A percentile compares a stretch with the other conserved stretches of the same genome.
Conservation (phyloP, 1,139 yeast genomes). For the Ogataea hybrid region DNA sequence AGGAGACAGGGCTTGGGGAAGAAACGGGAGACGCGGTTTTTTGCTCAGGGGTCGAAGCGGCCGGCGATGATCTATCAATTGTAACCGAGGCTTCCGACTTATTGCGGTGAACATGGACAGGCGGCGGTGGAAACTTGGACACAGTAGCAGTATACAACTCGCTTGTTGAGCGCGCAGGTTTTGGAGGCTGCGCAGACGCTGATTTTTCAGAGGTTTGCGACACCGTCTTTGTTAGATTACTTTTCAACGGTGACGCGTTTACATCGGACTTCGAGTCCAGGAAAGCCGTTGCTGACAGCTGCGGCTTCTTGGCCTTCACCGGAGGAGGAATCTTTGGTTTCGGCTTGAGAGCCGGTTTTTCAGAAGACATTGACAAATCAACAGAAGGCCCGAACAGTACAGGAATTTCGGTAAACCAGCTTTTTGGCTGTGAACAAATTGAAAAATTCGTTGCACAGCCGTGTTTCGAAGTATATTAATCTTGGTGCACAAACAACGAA, state of each 20-base stretch:
- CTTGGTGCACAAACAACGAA: background rate
- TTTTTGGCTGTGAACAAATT: conserved; percentile 3
- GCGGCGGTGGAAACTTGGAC: conserved; percentile 15
- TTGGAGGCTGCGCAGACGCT: background rate
- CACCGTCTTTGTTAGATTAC: conserved; percentile 10
- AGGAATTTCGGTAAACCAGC: conserved; percentile 1
- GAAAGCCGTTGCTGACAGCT: conserved; percentile 1
- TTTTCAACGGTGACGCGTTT: conserved; percentile 8
- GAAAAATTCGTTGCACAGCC: conserved; percentile 5
- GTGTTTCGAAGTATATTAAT: conserved; percentile 4
- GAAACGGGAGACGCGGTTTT: background rate
- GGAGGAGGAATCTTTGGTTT: conserved; percentile 31
- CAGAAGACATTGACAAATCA: conserved; percentile 15
- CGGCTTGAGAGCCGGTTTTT: conserved; percentile 15
- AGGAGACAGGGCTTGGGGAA: background rate
- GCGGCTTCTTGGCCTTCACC: conserved; percentile 29
- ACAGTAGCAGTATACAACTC: background rate
- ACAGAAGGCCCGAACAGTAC: conserved; percentile 2
- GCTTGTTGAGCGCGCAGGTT: background rate
- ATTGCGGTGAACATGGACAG: conserved; percentile 11
- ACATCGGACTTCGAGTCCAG: background rate
- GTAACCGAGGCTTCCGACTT: conserved; percentile 1
- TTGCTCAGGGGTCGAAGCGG: background rate
- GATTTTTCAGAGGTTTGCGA: background rate
- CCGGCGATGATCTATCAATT: background rate